Conservation (phyloP, 139 green algal genomes). For the Chlorella sp. region DNA sequence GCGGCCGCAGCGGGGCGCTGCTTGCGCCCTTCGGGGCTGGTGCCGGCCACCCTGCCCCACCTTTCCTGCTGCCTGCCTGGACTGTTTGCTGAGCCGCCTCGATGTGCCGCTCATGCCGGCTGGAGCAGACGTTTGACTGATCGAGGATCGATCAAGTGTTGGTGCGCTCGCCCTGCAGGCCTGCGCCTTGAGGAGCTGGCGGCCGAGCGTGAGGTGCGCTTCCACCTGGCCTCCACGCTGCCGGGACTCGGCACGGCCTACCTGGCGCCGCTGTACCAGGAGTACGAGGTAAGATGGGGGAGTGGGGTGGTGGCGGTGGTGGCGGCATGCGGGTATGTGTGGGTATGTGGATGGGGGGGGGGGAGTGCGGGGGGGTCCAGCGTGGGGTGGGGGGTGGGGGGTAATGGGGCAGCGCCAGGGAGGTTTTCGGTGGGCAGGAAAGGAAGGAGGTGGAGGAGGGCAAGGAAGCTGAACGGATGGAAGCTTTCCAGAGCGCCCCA, state of each 20-base stretch:
- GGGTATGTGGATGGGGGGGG: too few relatives aligned
- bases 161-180: too few relatives aligned
- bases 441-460: too few relatives aligned
- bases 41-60: background rate
- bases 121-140: too few relatives aligned
- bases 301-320: too few relatives aligned
- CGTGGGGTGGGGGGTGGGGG: too few relatives aligned
- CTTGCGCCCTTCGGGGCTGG: background rate
- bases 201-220: slow-evolving; percentile 22
- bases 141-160: too few relatives aligned
- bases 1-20: background rate
- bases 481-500: slow-evolving; percentile 6
- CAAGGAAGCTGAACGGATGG: too few relatives aligned
- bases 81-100: too few relatives aligned
- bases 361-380: too few relatives aligned
- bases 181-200: slow-evolving; percentile 25
- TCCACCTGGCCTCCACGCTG: slow-evolving; percentile 27
- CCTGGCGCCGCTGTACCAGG: slow-evolving; percentile 7
- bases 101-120: too few relatives aligned
- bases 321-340: too few relatives aligned
- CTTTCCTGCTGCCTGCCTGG: background rate
- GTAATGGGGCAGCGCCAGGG: background rate
- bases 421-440: background rate
- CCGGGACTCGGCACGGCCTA: slow-evolving; percentile 26
- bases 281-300: slow-evolving; percentile 23